Base-by-base conservation (phyloP, 2,329 filamentous ascomycete species). In the Nemania sp. region DNA sequence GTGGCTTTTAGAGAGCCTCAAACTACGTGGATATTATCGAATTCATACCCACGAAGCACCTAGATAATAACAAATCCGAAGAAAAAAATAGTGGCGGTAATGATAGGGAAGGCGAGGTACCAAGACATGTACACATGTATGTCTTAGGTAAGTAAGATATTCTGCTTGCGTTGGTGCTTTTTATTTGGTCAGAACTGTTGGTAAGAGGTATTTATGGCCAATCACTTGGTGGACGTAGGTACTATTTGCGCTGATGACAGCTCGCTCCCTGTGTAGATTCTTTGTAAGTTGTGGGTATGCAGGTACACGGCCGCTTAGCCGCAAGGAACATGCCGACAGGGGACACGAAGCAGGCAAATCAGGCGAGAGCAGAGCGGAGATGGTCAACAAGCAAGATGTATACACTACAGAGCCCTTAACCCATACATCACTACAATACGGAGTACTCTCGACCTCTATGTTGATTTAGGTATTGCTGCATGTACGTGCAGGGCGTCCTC, bases 281-380 rank as follows among this genome's bases (percentile, higher is more conserved):
- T 43, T 9, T 5, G 9, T 29, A 12, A 21, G 18, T 48, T 17
- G 45, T 29, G 13, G 45, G 43, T 49, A 63, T 60, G 60, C 60
- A 63, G 60, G 60, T 63, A 63, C 60, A 61, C 29, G 35, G 39
- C 21, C 15, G 43, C 32, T 53, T 32, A 34, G 47, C 61, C 54
- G 61, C 62, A 56, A 64, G 55, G 54, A 54, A 62, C 54, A 17
- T 37, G 43, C 52, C 42, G 62, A 58, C 47, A 49, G 47, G 45
- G 25, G 45, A 29, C 37, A 50, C 55, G 51, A 55, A 54, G 48
- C 51, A 21, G 37, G 34, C 59, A 46, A 62, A 59, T 59, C 54
- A 53, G 62, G 53, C n/a, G n/a, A 32, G 59, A 59, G 59, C 54
- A 10, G 18, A 34, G 62, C 56, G 62, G 59, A 17, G 59, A 56